Conservation (phyloP, 2,329 filamentous ascomycete species). For the Fusarium ambrosium region DNA sequence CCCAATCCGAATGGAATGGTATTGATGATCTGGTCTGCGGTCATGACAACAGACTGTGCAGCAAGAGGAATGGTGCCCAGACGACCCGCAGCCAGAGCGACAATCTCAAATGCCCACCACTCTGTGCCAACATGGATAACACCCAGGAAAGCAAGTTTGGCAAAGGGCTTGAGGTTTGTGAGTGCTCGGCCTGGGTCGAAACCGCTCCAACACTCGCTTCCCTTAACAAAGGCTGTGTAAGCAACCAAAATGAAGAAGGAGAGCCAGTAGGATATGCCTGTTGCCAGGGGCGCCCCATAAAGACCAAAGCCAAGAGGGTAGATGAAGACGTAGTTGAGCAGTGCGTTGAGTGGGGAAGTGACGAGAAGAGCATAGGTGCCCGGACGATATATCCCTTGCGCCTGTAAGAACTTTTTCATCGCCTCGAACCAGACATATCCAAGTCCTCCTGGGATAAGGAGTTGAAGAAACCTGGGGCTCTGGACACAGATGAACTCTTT, state of each 20-base stretch:
- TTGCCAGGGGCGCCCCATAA: constrained; percentile 84
- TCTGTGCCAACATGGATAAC: constrained; percentile 89
- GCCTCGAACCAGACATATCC: constrained; percentile 91
- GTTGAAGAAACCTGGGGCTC: constrained; percentile 78
- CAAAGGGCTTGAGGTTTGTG: constrained; percentile 78
- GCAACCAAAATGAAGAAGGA: constrained; percentile 82
- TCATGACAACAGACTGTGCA: constrained; percentile 92
- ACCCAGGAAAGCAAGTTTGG: constrained; percentile 80
- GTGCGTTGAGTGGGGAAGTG: constrained; percentile 83
- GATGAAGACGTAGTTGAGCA: constrained; percentile 85
- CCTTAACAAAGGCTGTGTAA: constrained; percentile 79
- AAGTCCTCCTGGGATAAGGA: constrained; percentile 83
- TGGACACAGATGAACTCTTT: constrained; percentile 82
- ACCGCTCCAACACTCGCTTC: constrained; percentile 85
- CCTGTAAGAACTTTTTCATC: constrained; percentile 89
- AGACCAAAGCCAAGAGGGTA: constrained; percentile 79
- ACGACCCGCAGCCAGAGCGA: constrained; percentile 83
- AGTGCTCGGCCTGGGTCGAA: constrained; percentile 72
- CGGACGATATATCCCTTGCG: constrained; percentile 87
- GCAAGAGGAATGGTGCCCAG: constrained; percentile 85
- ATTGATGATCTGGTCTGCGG: constrained; percentile 85
- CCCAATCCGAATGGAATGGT: constrained; percentile 90
- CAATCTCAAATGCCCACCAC: constrained; percentile 96
- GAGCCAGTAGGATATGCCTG: constrained; percentile 87
- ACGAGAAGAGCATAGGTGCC: constrained; percentile 87